Evolutionary conservation across 768 basidiomycete species (phyloP), one percentile per base, ranked within the genome.

Genomic region (Suillus weaverae): DNA sequence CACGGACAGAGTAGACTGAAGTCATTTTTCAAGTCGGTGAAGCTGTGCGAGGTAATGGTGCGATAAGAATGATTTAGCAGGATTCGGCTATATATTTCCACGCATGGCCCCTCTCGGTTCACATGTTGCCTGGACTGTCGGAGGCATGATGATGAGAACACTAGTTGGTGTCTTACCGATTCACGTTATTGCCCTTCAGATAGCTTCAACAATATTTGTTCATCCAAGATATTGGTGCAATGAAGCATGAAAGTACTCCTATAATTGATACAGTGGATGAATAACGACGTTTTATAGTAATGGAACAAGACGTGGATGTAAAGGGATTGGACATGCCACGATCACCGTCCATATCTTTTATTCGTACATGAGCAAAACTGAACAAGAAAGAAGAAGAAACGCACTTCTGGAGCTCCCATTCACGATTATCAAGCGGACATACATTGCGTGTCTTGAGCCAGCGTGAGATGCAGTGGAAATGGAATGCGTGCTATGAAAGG

Each of bases 371-470:
- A 59, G 39, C 11, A 32, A 11, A 32, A 13, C 10, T 6, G 16
- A 18, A 30, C 39, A 39, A 20, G 5, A 41, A 41, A 30, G 30
- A 41, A 20, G 30, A 38, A 32, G 7, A 41, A 41, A 83, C 91
- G 69, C 77, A 95, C 94, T 95, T 96, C 79, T 97, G 95, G 74
- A 97, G 78, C 74, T 97, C 95, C 95, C 95, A 97, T 76, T 97
- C 95, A 72, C 95, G 86, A 78, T 97, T 97, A 78, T 97, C 95
- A 66, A 97, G 78, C 5, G 95, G 95, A 76, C 95, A 97, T 36
- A 96, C 95, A 71, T 97, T 95, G 69, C 95, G 85, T 26, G 97
- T 99, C 85, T 99, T 99, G 67, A 99, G 84, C 97, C 97, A 99
- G 53, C 97, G 89, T 10, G 96, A 97, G 76, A 99, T 99, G 78